phyloP scores from a whole-genome alignment of 495 filamentous ascomycete genomes.

The Chlorociboria aeruginascens region DNA sequence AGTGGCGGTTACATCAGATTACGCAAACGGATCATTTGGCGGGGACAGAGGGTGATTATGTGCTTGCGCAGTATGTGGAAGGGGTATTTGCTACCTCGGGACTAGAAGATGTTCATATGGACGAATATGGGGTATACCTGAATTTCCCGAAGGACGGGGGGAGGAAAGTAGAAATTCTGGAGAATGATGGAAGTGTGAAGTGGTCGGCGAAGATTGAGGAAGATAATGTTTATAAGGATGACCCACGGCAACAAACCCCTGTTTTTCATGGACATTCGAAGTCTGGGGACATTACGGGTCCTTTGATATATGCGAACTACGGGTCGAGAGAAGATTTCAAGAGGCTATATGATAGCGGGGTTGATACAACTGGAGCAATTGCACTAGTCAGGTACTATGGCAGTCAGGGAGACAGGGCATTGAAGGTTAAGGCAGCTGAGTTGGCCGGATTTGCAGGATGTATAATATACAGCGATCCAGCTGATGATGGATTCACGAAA shows the following conservation, averaged over 20 bases:
- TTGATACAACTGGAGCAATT: conserved; percentile 69
- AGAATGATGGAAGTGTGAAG: conserved; percentile 44
- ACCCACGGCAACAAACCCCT: conserved; percentile 45
- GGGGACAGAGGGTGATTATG: conserved; percentile 79
- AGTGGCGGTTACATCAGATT: conserved; percentile 56
- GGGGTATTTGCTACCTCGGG: conserved; percentile 53
- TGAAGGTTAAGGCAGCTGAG: conserved; percentile 88
- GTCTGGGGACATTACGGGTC: conserved; percentile 79
- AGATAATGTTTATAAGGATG: conserved; percentile 39
- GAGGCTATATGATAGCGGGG: conserved; percentile 51
- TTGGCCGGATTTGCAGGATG: conserved; percentile 72
- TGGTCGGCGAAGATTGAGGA: conserved; percentile 90
- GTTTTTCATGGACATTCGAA: conserved; percentile 86
- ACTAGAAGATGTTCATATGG: conserved; percentile 59
- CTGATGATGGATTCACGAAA: conserved; percentile 61
- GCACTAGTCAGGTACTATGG: conserved; percentile 74
- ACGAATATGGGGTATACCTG: conserved; percentile 77
- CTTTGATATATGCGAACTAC: conserved; percentile 89
- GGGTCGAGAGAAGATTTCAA: conserved; percentile 77
- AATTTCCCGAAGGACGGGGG: conserved; percentile 78
- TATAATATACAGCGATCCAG: conserved; percentile 84
- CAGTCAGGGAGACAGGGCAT: conserved; percentile 52
- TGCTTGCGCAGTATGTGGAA: conserved; percentile 71
- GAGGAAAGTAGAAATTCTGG: conserved; percentile 67
- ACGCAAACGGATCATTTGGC: conserved; percentile 77